A percentile compares a stretch with the other conserved stretches of the same genome.
These are phyloP conservation scores for Hypocreales sp. DNA, from an alignment of 2,329 filamentous ascomycete species.

Conservation along the genomic window DNA sequence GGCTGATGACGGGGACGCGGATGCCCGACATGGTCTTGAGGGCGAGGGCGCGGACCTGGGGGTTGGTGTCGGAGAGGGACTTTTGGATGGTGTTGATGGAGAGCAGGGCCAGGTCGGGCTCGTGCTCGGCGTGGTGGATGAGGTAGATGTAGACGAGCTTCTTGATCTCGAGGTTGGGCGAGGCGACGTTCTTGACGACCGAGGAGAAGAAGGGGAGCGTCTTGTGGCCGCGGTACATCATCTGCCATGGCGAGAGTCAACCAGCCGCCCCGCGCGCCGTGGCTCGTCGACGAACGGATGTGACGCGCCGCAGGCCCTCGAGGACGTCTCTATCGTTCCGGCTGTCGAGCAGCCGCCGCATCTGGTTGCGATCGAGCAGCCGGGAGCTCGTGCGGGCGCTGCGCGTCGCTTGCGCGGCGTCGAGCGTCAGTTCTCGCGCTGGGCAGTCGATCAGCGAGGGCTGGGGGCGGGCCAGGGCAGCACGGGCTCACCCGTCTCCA, in stretches of 20 bases:
- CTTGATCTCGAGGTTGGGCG: constrained; percentile 85
- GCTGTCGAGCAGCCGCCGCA: constrained; percentile 91
- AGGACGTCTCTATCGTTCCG: constrained; percentile 84
- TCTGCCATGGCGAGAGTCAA: constrained; percentile 33
- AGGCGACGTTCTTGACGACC: constrained; percentile 94
- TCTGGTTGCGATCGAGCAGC: constrained; percentile 61
- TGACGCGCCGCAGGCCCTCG: constrained; percentile 77
- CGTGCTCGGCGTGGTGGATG: constrained; percentile 87
- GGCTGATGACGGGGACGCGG: constrained; percentile 90
- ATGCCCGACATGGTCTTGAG: constrained; percentile 96
- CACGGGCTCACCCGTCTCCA: constrained; percentile 66
- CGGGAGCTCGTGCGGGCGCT: constrained; percentile 44
- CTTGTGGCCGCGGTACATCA: constrained; percentile 87
- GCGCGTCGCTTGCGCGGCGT: constrained; percentile 83
- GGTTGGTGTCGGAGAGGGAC: constrained; percentile 82
- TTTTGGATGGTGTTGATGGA: constrained; percentile 99
- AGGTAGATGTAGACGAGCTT: constrained; percentile 98
- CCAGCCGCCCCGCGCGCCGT: too few species aligned
- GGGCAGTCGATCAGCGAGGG: constrained; percentile 8
- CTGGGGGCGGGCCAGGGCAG: constrained; percentile 3
- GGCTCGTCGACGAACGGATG: constrained; percentile 69
- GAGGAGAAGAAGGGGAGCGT: constrained; percentile 93
- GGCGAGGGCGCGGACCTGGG: constrained; percentile 80
- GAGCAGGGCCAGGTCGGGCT: constrained; percentile 85
- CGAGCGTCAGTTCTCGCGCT: constrained; percentile 95